phyloP scores from a whole-genome alignment of 768 basidiomycete genomes.

The Auricularia sp. region DNA sequence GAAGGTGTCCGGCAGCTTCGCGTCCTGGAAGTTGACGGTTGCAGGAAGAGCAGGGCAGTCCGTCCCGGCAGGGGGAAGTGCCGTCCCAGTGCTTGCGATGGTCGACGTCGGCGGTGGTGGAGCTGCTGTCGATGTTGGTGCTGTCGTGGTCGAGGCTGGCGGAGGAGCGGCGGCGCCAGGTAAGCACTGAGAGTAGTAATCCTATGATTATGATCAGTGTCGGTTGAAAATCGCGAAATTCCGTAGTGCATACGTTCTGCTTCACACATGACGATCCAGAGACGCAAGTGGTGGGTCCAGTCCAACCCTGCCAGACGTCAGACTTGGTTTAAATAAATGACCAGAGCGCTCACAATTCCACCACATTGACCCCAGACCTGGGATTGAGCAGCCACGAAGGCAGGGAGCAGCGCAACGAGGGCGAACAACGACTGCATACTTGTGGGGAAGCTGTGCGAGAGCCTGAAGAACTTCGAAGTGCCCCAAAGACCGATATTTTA shows the following conservation, averaged over 20 bases:
- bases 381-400: background rate
- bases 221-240: background rate
- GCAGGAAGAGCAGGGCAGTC: background rate
- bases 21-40: conserved; percentile 22
- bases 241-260: background rate
- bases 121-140: background rate
- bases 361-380: background rate
- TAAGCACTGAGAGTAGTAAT: background rate
- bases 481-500: too few relatives aligned
- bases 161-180: background rate
- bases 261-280: background rate
- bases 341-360: background rate
- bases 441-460: too few relatives aligned
- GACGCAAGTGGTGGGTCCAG: background rate
- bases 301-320: background rate
- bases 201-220: background rate
- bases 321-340: background rate
- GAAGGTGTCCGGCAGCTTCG: conserved; percentile 46
- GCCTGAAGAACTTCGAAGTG: too few relatives aligned
- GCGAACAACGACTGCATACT: background rate
- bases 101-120: background rate
- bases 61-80: background rate
- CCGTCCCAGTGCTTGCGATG: background rate
- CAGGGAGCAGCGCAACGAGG: background rate
- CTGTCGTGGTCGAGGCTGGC: background rate